A percentile compares a stretch with the other conserved stretches of the same genome.
These are phyloP conservation scores for Trichoderma harzianum DNA, from an alignment of 2,329 filamentous ascomycete genomes.

Conservation along the genomic window DNA sequence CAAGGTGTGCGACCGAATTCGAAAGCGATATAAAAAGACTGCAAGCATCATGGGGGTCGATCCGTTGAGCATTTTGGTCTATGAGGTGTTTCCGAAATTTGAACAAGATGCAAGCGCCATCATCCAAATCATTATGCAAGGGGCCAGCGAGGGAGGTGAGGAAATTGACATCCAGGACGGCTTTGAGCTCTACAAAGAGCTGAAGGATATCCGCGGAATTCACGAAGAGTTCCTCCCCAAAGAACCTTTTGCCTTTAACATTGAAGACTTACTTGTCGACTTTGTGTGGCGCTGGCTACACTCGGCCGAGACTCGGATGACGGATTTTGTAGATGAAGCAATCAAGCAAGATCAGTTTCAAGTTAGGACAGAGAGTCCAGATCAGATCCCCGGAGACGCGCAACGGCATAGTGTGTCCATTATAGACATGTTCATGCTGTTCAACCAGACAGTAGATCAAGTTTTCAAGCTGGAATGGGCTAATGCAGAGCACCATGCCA, in stretches of 20 bases:
- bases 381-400: constrained; percentile 66
- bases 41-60: constrained; percentile 78
- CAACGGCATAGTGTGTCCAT: constrained; percentile 90
- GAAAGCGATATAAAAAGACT: constrained; percentile 86
- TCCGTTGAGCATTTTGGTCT: constrained; percentile 67
- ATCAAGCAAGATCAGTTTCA: constrained; percentile 87
- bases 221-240: constrained; percentile 72
- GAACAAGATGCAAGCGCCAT: constrained; percentile 86
- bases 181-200: constrained; percentile 86
- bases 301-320: constrained; percentile 73
- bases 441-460: constrained; percentile 87
- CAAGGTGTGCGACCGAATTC: constrained; percentile 80
- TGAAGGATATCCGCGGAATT: constrained; percentile 79
- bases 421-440: constrained; percentile 89
- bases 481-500: constrained; percentile 87
- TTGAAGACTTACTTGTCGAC: constrained; percentile 80
- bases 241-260: constrained; percentile 76
- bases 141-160: constrained; percentile 63
- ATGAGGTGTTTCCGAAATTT: constrained; percentile 83
- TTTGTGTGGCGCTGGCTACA: constrained; percentile 97
- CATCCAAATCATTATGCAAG: constrained; percentile 73
- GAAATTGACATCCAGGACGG: constrained; percentile 88
- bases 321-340: constrained; percentile 82
- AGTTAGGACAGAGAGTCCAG: constrained; percentile 63
- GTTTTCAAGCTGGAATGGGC: constrained; percentile 86